A percentile compares a stretch with the other conserved stretches of the same genome.
Evolutionary conservation across 2,329 filamentous ascomycete species (phyloP).

Genomic region (Calonectria leucothoes): DNA sequence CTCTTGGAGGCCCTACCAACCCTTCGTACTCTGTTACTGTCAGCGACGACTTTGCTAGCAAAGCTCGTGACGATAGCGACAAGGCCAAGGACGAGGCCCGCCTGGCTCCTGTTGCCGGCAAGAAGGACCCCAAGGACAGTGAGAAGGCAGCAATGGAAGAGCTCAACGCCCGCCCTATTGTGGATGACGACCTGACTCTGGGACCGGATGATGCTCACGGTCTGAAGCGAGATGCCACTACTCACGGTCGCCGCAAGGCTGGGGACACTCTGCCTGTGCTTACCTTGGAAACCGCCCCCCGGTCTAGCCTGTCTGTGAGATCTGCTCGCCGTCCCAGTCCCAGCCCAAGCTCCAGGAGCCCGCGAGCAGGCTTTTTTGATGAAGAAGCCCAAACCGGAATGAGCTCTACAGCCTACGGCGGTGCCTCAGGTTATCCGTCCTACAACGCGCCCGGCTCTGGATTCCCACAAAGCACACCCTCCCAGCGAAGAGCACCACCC

Average conservation of each 20-base stretch:
- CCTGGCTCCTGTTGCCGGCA: slow-evolving; percentile 65
- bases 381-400: slow-evolving; percentile 56
- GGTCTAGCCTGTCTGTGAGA: slow-evolving; percentile 38
- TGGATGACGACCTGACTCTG: slow-evolving; percentile 39
- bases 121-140: slow-evolving; percentile 42
- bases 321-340: slow-evolving; percentile 36
- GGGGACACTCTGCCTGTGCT: slow-evolving; percentile 57
- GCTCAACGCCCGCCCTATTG: slow-evolving; percentile 54
- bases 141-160: slow-evolving; percentile 60
- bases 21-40: slow-evolving; percentile 86
- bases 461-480: slow-evolving; percentile 24
- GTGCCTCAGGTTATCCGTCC: slow-evolving; percentile 38
- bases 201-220: slow-evolving; percentile 44
- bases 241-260: slow-evolving; percentile 61
- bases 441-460: slow-evolving; percentile 24
- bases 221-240: slow-evolving; percentile 58
- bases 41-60: slow-evolving; percentile 73
- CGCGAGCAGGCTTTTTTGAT: slow-evolving; percentile 52
- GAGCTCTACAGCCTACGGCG: slow-evolving; percentile 43
- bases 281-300: slow-evolving; percentile 41
- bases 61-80: slow-evolving; percentile 69
- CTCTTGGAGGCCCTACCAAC: slow-evolving; percentile 75
- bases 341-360: slow-evolving; percentile 46
- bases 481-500: slow-evolving; percentile 29
- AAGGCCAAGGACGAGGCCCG: slow-evolving; percentile 73